Conservation (phyloP, 225 moss, liverwort and hornwort genomes). For the Physcomitrium patens region DNA sequence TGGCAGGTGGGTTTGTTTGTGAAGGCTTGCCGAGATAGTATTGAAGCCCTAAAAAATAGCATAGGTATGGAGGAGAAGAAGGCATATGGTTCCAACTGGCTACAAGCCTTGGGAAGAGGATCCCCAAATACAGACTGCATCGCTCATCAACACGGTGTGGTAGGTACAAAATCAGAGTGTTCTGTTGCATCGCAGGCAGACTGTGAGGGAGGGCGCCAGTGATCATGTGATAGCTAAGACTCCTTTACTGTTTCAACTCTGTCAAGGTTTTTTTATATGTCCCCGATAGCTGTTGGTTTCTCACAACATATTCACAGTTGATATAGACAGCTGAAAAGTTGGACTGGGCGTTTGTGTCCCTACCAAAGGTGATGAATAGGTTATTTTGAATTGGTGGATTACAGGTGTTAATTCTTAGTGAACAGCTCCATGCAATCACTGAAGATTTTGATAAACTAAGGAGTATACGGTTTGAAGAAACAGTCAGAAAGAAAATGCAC, state of each 20-base stretch:
- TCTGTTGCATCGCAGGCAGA: conserved; percentile 21
- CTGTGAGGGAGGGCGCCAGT: not conserved
- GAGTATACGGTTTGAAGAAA: conserved; percentile 85
- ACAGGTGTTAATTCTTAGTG: conserved; percentile 91
- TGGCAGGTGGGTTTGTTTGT: conserved; percentile 90
- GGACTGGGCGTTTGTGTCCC: conserved; percentile 3
- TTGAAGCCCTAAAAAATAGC: conserved; percentile 82
- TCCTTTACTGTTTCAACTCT: not conserved
- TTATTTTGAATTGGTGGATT: conserved; percentile 15
- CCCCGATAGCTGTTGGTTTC: not conserved
- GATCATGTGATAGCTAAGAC: conserved; percentile 3
- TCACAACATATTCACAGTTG: conserved; percentile 2
- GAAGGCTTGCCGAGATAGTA: conserved; percentile 91
- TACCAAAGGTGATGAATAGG: not conserved
- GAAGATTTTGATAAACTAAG: conserved; percentile 87
- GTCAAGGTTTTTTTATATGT: conserved; percentile 12
- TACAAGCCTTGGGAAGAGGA: conserved; percentile 60
- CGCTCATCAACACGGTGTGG: conserved; percentile 98
- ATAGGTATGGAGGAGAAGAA: conserved; percentile 79
- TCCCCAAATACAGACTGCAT: conserved; percentile 74
- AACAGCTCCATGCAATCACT: conserved; percentile 82
- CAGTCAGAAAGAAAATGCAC: conserved; percentile 78
- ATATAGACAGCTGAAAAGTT: conserved; percentile 10
- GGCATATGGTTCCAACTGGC: conserved; percentile 69
- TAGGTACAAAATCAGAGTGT: conserved; percentile 45